phyloP scores from a whole-genome alignment of 2,329 filamentous ascomycete genomes.

The Moelleriella libera region DNA sequence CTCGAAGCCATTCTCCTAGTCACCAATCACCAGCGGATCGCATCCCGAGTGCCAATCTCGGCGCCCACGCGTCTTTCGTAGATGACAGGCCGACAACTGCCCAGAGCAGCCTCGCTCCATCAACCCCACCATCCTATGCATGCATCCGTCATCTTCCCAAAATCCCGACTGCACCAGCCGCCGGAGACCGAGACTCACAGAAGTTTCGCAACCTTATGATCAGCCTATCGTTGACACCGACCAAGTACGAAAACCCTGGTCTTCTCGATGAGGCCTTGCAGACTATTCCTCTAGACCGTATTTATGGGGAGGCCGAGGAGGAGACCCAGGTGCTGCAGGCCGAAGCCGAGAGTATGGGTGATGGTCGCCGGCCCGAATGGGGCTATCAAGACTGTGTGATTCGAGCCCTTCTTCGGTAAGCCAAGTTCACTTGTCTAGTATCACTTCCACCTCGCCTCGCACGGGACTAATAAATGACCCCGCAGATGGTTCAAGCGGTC shows the following conservation, averaged over 20 bases:
- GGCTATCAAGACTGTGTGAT: slow-evolving; percentile 97
- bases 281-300: slow-evolving; percentile 73
- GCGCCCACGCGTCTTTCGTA: slow-evolving; percentile 22
- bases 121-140: slow-evolving; percentile 33
- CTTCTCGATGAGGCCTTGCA: slow-evolving; percentile 83
- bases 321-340: slow-evolving; percentile 79
- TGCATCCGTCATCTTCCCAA: slow-evolving; percentile 34
- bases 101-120: slow-evolving; percentile 16
- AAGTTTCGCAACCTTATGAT: slow-evolving; percentile 74
- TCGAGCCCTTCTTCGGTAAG: slow-evolving; percentile 68
- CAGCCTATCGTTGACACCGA: slow-evolving; percentile 74
- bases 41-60: slow-evolving; percentile 33
- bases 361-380: slow-evolving; percentile 73
- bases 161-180: slow-evolving; percentile 58
- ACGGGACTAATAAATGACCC: background rate
- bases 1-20: slow-evolving; percentile 45
- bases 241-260: slow-evolving; percentile 92
- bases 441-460: background rate
- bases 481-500: slow-evolving; percentile 75
- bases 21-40: slow-evolving; percentile 40
- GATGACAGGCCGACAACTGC: slow-evolving; percentile 32
- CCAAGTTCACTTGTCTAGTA: slow-evolving; percentile 5
- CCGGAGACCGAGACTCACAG: slow-evolving; percentile 49
- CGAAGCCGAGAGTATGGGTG: slow-evolving; percentile 75
- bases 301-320: slow-evolving; percentile 90